A percentile compares a stretch with the other conserved stretches of the same genome.
phyloP scores from a whole-genome alignment of 2,329 filamentous ascomycete species.

The Trichoderma afroharzianum region DNA sequence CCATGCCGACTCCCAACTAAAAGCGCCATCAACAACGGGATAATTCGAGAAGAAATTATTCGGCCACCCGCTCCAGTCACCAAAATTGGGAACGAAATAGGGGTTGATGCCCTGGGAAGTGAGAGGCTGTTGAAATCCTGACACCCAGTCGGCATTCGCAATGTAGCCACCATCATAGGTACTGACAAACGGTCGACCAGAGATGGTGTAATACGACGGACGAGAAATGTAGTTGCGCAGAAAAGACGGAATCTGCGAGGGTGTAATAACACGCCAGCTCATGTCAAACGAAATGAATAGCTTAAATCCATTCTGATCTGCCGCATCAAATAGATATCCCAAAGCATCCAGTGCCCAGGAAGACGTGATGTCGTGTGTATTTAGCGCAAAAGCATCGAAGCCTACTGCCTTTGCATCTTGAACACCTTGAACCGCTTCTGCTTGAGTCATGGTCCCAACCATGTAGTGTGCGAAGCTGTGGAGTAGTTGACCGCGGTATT shows the following conservation, averaged over 20 bases:
- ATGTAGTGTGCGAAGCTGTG: conserved; percentile 9
- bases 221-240: background rate
- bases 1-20: conserved; percentile 11
- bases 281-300: conserved; percentile 10
- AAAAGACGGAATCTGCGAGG: background rate
- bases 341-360: background rate
- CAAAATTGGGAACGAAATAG: background rate
- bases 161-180: conserved; percentile 6
- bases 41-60: conserved; percentile 7
- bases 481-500: background rate
- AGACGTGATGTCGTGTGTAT: conserved; percentile 6
- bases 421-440: background rate
- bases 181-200: background rate
- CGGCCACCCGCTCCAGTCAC: conserved; percentile 8
- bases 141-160: background rate
- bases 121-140: background rate
- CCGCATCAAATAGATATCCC: background rate
- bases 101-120: background rate
- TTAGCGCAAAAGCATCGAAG: conserved; percentile 10
- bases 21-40: background rate
- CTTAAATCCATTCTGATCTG: conserved; percentile 5
- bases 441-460: background rate
- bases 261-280: background rate
- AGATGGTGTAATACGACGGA: background rate
- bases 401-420: background rate